Percentiles rank a stretch among this genome's conserved stretches.
Conservation (phyloP, 1,284 basidiomycete genomes). For the Moesziomyces sp. region DNA sequence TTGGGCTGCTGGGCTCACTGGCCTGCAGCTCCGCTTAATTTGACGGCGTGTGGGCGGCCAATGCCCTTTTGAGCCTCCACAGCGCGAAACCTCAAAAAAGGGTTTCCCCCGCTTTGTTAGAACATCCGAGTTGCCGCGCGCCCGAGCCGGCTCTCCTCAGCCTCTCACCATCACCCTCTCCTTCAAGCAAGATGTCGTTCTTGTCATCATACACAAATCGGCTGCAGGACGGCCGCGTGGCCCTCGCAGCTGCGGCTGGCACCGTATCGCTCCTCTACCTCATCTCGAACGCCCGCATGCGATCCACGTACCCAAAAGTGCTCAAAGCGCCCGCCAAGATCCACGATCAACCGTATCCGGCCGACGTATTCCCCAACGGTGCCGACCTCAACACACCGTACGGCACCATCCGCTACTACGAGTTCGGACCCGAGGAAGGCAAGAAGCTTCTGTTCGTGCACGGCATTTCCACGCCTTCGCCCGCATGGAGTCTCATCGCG, state of each 20-base stretch:
- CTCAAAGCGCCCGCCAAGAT: constrained; percentile 42
- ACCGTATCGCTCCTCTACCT: constrained; percentile 36
- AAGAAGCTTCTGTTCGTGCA: constrained; percentile 62
- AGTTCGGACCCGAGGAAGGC: constrained; percentile 52
- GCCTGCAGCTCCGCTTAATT: too few relatives aligned
- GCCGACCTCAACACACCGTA: constrained; percentile 38
- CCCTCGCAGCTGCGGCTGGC: constrained; percentile 35
- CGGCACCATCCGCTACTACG: constrained; percentile 50
- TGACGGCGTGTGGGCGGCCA: too few relatives aligned
- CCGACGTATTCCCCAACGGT: constrained; percentile 39
- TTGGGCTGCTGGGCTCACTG: too few relatives aligned
- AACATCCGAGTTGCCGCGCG: neutral
- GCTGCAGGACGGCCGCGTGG: constrained; percentile 25
- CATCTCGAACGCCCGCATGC: constrained; percentile 18
- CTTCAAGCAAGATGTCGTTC: constrained; percentile 9
- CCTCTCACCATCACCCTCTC: constrained; percentile 3
- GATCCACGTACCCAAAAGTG: constrained; percentile 39
- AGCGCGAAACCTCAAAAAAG: neutral
- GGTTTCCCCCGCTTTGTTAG: constrained; percentile 1
- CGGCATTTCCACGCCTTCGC: constrained; percentile 53
- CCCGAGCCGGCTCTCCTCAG: neutral
- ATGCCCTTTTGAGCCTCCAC: neutral
- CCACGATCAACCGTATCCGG: constrained; percentile 34
- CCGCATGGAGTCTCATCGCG: constrained; percentile 34
- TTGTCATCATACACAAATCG: constrained; percentile 16